These are phyloP conservation scores for Evansstolkia leycettana DNA, from an alignment of 495 filamentous ascomycete genomes.

Conservation along the genomic window DNA sequence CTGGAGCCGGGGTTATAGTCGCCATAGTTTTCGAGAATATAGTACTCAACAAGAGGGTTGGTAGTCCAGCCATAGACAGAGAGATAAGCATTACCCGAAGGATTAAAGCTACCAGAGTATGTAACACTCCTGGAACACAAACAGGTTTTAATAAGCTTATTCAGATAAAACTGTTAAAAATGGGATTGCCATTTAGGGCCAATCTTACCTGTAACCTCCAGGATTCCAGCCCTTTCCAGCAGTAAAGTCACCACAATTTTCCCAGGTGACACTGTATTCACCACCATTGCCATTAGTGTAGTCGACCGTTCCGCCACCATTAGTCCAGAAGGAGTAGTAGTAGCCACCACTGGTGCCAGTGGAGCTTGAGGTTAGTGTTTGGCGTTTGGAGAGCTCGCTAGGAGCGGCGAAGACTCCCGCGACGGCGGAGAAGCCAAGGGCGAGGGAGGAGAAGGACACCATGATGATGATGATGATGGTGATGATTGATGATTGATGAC, in stretches of 20 bases:
- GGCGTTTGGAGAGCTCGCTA: constrained; percentile 14
- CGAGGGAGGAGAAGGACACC: too few species aligned
- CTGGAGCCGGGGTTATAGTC: constrained; percentile 38
- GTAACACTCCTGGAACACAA: constrained; percentile 30
- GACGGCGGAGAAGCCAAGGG: constrained; percentile 18
- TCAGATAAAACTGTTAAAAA: neutral
- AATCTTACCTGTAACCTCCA: constrained; percentile 29
- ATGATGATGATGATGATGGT: too few species aligned
- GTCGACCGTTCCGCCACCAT: constrained; percentile 35
- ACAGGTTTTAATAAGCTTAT: neutral
- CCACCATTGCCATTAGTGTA: constrained; percentile 47
- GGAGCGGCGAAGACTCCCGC: constrained; percentile 28
- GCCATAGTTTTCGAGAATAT: constrained; percentile 49
- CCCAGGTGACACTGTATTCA: constrained; percentile 44
- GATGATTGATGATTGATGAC: too few species aligned
- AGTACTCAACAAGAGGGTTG: constrained; percentile 52
- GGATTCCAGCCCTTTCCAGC: constrained; percentile 52
- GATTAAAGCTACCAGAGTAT: constrained; percentile 41
- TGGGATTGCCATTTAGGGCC: too few species aligned
- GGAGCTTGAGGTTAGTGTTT: constrained; percentile 21
- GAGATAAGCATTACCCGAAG: constrained; percentile 47
- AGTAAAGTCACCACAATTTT: constrained; percentile 44
- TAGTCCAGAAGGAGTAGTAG: constrained; percentile 54
- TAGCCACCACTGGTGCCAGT: constrained; percentile 46
- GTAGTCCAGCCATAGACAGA: constrained; percentile 53